Evolutionary conservation across 2,329 filamentous ascomycete species (phyloP), one percentile per base, ranked within the genome.

Genomic region (Ophiostoma ips): DNA sequence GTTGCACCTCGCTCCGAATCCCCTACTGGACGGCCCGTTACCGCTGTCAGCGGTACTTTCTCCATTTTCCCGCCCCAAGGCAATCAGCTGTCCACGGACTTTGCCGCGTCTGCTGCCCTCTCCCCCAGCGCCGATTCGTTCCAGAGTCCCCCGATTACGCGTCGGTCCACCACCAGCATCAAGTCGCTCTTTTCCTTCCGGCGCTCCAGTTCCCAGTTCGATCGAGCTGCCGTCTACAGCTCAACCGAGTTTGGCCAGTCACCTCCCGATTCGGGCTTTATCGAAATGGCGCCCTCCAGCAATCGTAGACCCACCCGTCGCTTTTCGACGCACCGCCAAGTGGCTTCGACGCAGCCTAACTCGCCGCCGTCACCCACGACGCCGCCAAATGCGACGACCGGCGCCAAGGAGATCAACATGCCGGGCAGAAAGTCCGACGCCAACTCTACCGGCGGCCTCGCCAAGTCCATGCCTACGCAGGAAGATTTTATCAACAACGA

Each of bases 311-410:
- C 11, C 21, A 61, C 57, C n/a, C 66, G 67, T 21, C 66, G 69
- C 41, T 70, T 70, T 62, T 73, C 71, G 3, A 64, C 71, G 62
- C 64, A 68, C 55, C 66, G 67, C 47, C 70, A 63, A 31, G 70
- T 69, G 16, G 64, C 63, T 37, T 70, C 68, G 12, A 71, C 67
- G 18, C 69, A 69, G 47, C 71, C 71, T 16, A 71, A 68, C 54
- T 70, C 71, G 8, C 72, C 73, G 5, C 71, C 72, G 2, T 76
- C 73, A 18, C 74, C 73, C 6, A 63, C 63, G 41, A 70, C 69
- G 13, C 54, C 55, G 18, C 65, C 67, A 44, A 68, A 70, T 52
- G 70, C 70, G 65, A 59, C 63, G 11, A 56, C 63, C 37, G 54
- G 60, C 11, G 53, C 60, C 13, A 59, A 53, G 28, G 51, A 57